Evolutionary conservation across 345 rosid species (phyloP).

Genomic region (Aurinia saxatilis): DNA sequence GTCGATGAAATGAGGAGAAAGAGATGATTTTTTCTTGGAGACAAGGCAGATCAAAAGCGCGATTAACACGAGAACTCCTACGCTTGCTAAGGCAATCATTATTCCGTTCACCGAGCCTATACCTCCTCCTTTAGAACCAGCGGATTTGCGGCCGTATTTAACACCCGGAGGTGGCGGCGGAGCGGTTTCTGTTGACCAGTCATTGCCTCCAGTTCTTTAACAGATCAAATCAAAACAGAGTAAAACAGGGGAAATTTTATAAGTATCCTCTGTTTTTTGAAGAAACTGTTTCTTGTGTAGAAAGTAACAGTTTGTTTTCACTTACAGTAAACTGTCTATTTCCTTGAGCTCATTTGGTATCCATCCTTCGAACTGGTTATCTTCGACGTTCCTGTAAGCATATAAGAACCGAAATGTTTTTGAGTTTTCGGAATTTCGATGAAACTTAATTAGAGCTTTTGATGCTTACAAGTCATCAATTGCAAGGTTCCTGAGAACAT

Average conservation of each 20-base stretch:
- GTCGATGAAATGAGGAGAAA: slow-evolving; percentile 65
- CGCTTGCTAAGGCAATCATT: slow-evolving; percentile 38
- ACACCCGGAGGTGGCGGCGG: slow-evolving; percentile 90
- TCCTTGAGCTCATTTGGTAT: slow-evolving; percentile 61
- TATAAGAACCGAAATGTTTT: background rate
- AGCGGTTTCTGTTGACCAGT: slow-evolving; percentile 71
- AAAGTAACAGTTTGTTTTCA: background rate
- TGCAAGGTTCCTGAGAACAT: slow-evolving; percentile 60
- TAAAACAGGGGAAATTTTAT: background rate
- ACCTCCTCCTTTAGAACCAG: slow-evolving; percentile 12
- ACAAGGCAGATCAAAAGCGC: slow-evolving; percentile 35
- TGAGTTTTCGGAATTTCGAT: background rate
- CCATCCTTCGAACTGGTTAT: slow-evolving; percentile 83
- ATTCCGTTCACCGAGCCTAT: slow-evolving; percentile 33
- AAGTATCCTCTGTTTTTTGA: background rate
- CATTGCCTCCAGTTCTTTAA: slow-evolving; percentile 77
- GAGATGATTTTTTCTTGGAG: slow-evolving; percentile 38
- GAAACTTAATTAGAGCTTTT: background rate
- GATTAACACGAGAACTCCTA: slow-evolving; percentile 43
- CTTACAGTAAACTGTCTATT: slow-evolving; percentile 65
- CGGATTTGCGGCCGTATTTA: slow-evolving; percentile 23
- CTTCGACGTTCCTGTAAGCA: slow-evolving; percentile 55
- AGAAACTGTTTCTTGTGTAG: background rate
- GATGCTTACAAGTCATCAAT: slow-evolving; percentile 61
- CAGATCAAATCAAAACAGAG: no score